These are phyloP conservation scores for Seiridium cupressi DNA, from an alignment of 2,329 filamentous ascomycete genomes.

Conservation along the genomic window DNA sequence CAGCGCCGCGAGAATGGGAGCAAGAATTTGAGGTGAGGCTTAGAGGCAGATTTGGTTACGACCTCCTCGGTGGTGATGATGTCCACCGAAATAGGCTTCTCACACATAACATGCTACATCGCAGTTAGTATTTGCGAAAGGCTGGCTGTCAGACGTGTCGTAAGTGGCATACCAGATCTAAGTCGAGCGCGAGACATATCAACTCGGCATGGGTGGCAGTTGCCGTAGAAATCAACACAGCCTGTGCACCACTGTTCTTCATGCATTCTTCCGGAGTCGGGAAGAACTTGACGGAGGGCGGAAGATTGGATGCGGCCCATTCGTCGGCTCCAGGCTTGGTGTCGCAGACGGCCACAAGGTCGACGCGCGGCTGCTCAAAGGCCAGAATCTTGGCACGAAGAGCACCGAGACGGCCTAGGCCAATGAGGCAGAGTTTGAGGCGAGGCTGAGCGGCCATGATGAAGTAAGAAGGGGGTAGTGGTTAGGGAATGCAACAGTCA, in stretches of 20 bases:
- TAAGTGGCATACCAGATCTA: background rate
- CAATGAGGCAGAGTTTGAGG: conserved; percentile 3
- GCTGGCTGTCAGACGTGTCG: background rate
- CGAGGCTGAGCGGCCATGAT: background rate
- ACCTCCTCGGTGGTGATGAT: conserved; percentile 3
- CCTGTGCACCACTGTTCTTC: background rate
- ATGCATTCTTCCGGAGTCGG: background rate
- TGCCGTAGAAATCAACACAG: background rate
- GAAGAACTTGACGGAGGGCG: background rate
- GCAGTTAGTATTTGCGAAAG: background rate
- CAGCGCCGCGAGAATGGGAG: conserved; percentile 2
- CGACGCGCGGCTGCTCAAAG: conserved; percentile 1
- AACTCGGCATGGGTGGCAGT: background rate
- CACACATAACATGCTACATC: conserved; percentile 3
- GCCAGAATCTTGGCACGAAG: conserved; percentile 3
- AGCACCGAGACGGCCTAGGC: conserved; percentile 1
- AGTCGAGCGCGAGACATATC: conserved; percentile 1
- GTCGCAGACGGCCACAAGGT: conserved; percentile 1
- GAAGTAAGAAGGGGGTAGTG: background rate
- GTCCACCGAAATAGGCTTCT: conserved; percentile 4
- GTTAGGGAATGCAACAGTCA: too few species aligned
- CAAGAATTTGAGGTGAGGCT: conserved; percentile 5
- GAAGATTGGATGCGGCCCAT: background rate
- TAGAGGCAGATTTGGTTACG: conserved; percentile 2
- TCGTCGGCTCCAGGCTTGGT: background rate